Base-by-base conservation (phyloP, 805 yeast species). In the Kodamaea laetipori region DNA sequence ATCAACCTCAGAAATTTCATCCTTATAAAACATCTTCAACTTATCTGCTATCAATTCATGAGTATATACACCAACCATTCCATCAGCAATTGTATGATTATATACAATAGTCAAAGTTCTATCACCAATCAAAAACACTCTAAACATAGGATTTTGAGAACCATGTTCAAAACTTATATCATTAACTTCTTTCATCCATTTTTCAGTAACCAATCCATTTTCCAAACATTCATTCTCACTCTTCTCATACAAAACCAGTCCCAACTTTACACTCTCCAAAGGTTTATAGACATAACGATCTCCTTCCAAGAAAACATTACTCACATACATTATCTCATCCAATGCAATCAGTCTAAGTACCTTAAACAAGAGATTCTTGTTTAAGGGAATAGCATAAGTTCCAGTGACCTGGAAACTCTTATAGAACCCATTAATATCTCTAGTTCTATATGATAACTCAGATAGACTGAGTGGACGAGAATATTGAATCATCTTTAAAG, bases 61-160 rank as follows among this genome's bases (percentile, higher is more conserved):
- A 49, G 67, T 60, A 34, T 53, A 52, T 25, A 50, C 53, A 0
- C 63, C 72, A 8, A 60, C 69, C 3, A 67, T 50, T 1, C 73
- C 74, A 46, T 69, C 74, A 11, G 61, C 61, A n/a, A 67, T 53
- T 4, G 71, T 60, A 46, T 69, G 74, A 37, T 69, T 74, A 18
- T 63, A 58, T 0, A 56, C 53, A 2, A 45, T 64, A 1, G 61
- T 53, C 18, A 69, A 41, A 19, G 56, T 47, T 17, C 42, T 43
- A 1, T 46, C 33, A 0, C 62, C 66, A 3, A 56, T 39, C 11
- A 67, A 28, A n/a, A 62, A 27, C 25, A 67, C 31, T 37, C 56
- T 60, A 49, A 69, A 57, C 16, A 65, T 51, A 7, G 70, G 69
- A 28, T 46, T 45, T 4, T 63, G 53, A 11, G 32, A 42, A 35